These are phyloP conservation scores for Pestalotiopsis sp. DNA, from an alignment of 2,329 filamentous ascomycete genomes.

Conservation along the genomic window DNA sequence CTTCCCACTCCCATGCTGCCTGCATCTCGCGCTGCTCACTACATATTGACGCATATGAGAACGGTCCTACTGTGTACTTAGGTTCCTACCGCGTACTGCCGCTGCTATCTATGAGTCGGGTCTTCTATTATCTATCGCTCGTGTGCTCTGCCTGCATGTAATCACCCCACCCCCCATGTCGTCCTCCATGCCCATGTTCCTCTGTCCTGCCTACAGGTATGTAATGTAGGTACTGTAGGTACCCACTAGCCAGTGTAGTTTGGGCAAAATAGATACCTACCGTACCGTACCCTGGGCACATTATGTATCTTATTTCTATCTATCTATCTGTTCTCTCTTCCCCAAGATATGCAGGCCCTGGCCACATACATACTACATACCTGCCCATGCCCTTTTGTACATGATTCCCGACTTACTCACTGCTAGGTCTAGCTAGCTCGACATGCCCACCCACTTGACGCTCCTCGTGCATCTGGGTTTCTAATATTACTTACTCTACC, in stretches of 20 bases:
- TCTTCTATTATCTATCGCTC: neutral
- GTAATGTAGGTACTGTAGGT: neutral
- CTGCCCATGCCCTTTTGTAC: neutral
- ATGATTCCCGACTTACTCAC: neutral
- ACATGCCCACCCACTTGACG: neutral
- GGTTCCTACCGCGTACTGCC: neutral
- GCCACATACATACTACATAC: neutral
- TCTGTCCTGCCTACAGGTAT: too few species aligned
- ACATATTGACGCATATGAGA: neutral
- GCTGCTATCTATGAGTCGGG: too few species aligned
- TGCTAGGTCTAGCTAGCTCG: neutral
- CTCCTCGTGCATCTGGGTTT: neutral
- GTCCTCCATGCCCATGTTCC: neutral
- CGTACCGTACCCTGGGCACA: neutral
- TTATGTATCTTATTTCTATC: neutral
- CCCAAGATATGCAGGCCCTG: neutral
- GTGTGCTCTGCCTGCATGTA: neutral
- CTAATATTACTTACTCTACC: conserved; percentile 10
- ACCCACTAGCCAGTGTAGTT: neutral
- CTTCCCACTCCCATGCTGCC: neutral
- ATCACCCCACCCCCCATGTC: neutral
- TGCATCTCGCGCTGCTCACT: neutral
- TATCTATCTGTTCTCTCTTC: neutral
- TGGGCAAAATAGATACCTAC: neutral
- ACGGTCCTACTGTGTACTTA: neutral